Conservation (phyloP, 768 basidiomycete species). For the Kwoniella mangroviensis region DNA sequence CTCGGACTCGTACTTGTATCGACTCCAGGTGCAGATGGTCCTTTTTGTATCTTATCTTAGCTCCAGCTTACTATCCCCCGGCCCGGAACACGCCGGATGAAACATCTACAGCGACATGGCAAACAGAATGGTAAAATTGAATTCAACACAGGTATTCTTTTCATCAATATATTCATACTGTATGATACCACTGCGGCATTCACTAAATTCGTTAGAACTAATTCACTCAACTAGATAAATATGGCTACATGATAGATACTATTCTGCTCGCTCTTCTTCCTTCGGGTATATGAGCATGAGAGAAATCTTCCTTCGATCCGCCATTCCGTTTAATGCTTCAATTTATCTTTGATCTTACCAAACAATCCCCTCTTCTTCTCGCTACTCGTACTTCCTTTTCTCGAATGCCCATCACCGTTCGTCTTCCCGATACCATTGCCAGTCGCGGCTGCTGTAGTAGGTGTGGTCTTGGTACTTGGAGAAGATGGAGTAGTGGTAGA, state of each 20-base stretch:
- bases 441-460: slow-evolving; percentile 3
- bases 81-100: too few relatives aligned
- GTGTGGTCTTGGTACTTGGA: background rate
- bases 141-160: too few relatives aligned
- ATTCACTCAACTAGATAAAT: too few relatives aligned
- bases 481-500: slow-evolving; percentile 5
- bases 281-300: background rate
- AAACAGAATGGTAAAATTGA: too few relatives aligned
- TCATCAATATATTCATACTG: too few relatives aligned
- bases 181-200: too few relatives aligned
- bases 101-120: too few relatives aligned
- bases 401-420: background rate
- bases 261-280: background rate
- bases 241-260: background rate
- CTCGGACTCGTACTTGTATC: too few relatives aligned
- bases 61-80: too few relatives aligned
- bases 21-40: too few relatives aligned
- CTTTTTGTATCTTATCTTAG: too few relatives aligned
- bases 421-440: background rate
- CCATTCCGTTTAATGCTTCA: slow-evolving; percentile 24
- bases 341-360: slow-evolving; percentile 47
- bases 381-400: slow-evolving; percentile 19
- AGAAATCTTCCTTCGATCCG: background rate
- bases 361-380: slow-evolving; percentile 47
- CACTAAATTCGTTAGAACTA: too few relatives aligned